Base-by-base conservation (phyloP, 495 filamentous ascomycete species). In the Aspergillus indologenus region DNA sequence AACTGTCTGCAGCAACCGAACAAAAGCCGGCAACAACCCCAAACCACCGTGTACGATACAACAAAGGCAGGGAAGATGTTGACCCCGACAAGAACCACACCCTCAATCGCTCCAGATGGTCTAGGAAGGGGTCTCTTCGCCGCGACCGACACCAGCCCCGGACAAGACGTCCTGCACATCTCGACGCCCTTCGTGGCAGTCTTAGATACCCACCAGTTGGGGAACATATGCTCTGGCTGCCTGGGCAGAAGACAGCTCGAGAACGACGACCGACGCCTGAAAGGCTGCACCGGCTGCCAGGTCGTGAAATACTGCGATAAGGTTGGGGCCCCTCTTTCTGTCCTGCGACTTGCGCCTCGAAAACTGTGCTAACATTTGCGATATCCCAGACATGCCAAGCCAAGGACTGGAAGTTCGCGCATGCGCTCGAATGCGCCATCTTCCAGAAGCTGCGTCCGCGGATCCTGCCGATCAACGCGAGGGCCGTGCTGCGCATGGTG, bases 221-320 rank as follows among this genome's bases (percentile, higher is more conserved):
- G 70, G 3, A 70, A 76, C 59, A 75, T 75, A 7, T 82, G 79
- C 53, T 70, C 76, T 26, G 75, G 69, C 22, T 82, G 79, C 53
- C 74, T 75, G 60, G 66, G 76, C 18, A 70, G 67, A 54, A 66
- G 61, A 23, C 64, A 71, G 20, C 51, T 69, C 56, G 69, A 69
- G 15, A 53, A 42, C 17, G 64, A 54, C 1, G 53, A 57, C 31
- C n/a, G 34, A 3, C 29, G 17, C 8, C 55, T 87, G 23, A 82
- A 78, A 60, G 76, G 74, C 24, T 91, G 88, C 68, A 76, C 76
- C 0, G 83, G 81, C 0, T 91, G 88, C 70, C 80, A 75, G 50
- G 71, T 80, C 14, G 80, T 85, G 0, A 81, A 77, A 57, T 91
- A 89, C 68, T 91, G 88, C 67, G 79, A 80, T 49, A 84, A 83